phyloP scores from a whole-genome alignment of 768 basidiomycete species.

The Calocera cornea region DNA sequence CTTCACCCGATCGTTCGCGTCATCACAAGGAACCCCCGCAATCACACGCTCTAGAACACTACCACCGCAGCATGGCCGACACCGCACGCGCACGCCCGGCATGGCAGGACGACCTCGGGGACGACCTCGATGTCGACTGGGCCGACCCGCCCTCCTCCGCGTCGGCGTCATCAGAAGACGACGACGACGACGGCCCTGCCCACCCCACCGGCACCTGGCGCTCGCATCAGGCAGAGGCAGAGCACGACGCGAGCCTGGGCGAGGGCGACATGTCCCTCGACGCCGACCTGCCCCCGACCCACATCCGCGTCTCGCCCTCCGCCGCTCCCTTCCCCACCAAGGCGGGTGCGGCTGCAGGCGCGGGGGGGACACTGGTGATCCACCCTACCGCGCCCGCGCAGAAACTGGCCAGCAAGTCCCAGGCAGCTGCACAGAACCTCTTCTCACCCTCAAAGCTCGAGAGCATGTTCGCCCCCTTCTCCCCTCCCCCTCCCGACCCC shows the following conservation, averaged over 20 bases:
- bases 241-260: constrained; percentile 32
- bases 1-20: no score
- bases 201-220: constrained; percentile 34
- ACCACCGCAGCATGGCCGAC: background rate
- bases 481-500: constrained; percentile 40
- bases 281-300: background rate
- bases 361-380: constrained; percentile 13
- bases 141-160: constrained; percentile 33
- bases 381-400: background rate
- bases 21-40: no score
- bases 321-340: background rate
- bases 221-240: constrained; percentile 53
- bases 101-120: constrained; percentile 29
- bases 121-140: constrained; percentile 89
- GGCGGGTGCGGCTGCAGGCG: background rate
- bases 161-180: constrained; percentile 19
- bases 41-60: no score
- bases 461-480: constrained; percentile 87
- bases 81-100: constrained; percentile 12
- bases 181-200: constrained; percentile 26
- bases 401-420: background rate
- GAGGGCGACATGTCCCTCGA: constrained; percentile 1
- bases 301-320: background rate
- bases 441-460: constrained; percentile 82
- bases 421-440: constrained; percentile 49